Conservation (phyloP, 2,329 filamentous ascomycete genomes). For the Colletotrichum abscissum region DNA sequence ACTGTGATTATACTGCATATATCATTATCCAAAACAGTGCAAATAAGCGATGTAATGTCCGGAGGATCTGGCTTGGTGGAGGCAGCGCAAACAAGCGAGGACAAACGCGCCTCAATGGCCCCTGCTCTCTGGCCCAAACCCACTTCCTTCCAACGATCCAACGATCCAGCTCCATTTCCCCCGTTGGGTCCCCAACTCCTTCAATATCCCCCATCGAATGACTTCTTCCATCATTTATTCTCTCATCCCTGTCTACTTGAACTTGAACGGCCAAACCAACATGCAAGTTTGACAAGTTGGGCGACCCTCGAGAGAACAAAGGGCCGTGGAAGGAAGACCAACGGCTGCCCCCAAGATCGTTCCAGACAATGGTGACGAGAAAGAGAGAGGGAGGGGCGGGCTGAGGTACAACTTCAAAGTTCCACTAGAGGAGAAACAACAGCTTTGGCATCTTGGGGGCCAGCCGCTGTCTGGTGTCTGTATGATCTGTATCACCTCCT, state of each 20-base stretch:
- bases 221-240: neutral
- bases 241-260: neutral
- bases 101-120: conserved; percentile 13
- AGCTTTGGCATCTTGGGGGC: conserved; percentile 4
- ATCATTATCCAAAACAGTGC: too few species aligned
- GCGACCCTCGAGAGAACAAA: neutral
- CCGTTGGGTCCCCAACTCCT: conserved; percentile 15
- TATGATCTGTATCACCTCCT: conserved; percentile 12
- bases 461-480: neutral
- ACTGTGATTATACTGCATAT: neutral
- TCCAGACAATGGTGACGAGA: neutral
- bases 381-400: too few species aligned
- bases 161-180: neutral
- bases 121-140: conserved; percentile 8
- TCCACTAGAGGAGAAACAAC: neutral
- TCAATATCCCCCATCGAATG: conserved; percentile 27
- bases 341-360: neutral
- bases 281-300: conserved; percentile 2
- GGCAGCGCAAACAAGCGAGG: conserved; percentile 24
- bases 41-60: neutral
- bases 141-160: conserved; percentile 2
- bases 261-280: conserved; percentile 15
- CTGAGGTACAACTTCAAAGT: neutral
- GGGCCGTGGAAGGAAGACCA: neutral
- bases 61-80: conserved; percentile 24